Conservation (phyloP, 495 filamentous ascomycete species). For the Lasiosphaeriaceae sp. region DNA sequence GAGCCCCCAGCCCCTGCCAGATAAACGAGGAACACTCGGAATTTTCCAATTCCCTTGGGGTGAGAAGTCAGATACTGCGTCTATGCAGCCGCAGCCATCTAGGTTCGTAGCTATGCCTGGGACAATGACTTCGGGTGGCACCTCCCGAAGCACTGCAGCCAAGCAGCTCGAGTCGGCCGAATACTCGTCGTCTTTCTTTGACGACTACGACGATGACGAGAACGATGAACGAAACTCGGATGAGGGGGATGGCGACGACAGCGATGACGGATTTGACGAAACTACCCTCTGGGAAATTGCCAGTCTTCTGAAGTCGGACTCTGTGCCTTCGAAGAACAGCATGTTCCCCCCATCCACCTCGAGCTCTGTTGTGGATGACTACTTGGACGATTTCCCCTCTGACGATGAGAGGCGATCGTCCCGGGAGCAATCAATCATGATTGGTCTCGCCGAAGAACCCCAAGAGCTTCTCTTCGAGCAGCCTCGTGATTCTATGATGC, state of each 20-base stretch:
- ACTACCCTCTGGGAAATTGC: slow-evolving; percentile 56
- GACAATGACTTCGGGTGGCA: slow-evolving; percentile 43
- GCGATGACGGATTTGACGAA: slow-evolving; percentile 53
- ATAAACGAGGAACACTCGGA: slow-evolving; percentile 48
- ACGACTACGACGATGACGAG: slow-evolving; percentile 46
- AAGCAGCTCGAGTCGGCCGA: slow-evolving; percentile 36
- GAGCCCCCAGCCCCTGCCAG: slow-evolving; percentile 48
- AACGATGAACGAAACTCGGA: slow-evolving; percentile 29
- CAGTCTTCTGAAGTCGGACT: slow-evolving; percentile 44
- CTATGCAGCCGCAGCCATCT: slow-evolving; percentile 30
- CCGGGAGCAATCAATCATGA: slow-evolving; percentile 27
- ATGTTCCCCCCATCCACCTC: slow-evolving; percentile 29
- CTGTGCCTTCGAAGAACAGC: slow-evolving; percentile 44
- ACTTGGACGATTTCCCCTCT: slow-evolving; percentile 26
- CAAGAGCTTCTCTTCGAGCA: slow-evolving; percentile 21
- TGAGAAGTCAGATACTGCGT: slow-evolving; percentile 49
- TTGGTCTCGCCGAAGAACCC: slow-evolving; percentile 24
- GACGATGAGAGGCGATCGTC: slow-evolving; percentile 30
- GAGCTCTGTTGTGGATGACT: slow-evolving; percentile 20
- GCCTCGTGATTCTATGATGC: slow-evolving; percentile 10
- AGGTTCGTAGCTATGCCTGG: slow-evolving; percentile 43
- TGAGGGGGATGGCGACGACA: slow-evolving; percentile 33
- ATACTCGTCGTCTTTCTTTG: slow-evolving; percentile 46
- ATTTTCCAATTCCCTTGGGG: slow-evolving; percentile 59
- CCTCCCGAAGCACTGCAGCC: slow-evolving; percentile 20